Conservation (phyloP, 2,329 filamentous ascomycete species). For the Fusarium temperatum region DNA sequence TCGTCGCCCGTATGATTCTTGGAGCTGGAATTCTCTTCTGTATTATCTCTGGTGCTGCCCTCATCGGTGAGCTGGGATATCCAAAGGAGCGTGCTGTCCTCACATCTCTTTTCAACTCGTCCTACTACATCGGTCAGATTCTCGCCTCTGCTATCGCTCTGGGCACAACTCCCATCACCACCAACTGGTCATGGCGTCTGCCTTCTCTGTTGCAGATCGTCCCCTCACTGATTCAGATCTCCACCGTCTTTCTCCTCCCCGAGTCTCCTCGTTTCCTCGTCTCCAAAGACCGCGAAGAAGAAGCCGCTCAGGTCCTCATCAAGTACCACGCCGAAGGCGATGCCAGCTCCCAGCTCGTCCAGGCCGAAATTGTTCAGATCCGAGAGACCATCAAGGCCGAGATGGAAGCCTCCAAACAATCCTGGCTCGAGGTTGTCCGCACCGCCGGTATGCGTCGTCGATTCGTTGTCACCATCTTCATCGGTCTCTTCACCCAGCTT, state of each 20-base stretch:
- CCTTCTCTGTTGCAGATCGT: slow-evolving; percentile 57
- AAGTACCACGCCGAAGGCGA: slow-evolving; percentile 64
- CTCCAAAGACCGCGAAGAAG: slow-evolving; percentile 44
- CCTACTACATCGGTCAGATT: slow-evolving; percentile 65
- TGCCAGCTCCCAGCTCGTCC: slow-evolving; percentile 59
- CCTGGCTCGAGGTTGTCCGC: slow-evolving; percentile 62
- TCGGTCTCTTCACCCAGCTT: slow-evolving; percentile 64
- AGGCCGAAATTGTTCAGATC: slow-evolving; percentile 69
- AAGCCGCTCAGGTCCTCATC: slow-evolving; percentile 45
- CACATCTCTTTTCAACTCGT: slow-evolving; percentile 49
- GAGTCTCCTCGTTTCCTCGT: slow-evolving; percentile 49
- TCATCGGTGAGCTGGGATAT: slow-evolving; percentile 68
- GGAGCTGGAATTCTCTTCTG: slow-evolving; percentile 69
- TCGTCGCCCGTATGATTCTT: slow-evolving; percentile 66
- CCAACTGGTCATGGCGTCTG: slow-evolving; percentile 49
- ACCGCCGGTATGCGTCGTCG: slow-evolving; percentile 60
- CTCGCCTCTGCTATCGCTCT: slow-evolving; percentile 59
- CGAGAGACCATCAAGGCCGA: slow-evolving; percentile 64
- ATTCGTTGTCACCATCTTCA: slow-evolving; percentile 57
- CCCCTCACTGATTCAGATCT: slow-evolving; percentile 51
- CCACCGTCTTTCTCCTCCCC: slow-evolving; percentile 48
- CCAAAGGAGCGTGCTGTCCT: slow-evolving; percentile 68
- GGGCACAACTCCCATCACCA: slow-evolving; percentile 49
- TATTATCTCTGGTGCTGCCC: slow-evolving; percentile 65
- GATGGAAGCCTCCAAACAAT: slow-evolving; percentile 58